These are phyloP conservation scores for Cynanchum wilfordii DNA, from an alignment of 257 asterid genomes.

Conservation along the genomic window DNA sequence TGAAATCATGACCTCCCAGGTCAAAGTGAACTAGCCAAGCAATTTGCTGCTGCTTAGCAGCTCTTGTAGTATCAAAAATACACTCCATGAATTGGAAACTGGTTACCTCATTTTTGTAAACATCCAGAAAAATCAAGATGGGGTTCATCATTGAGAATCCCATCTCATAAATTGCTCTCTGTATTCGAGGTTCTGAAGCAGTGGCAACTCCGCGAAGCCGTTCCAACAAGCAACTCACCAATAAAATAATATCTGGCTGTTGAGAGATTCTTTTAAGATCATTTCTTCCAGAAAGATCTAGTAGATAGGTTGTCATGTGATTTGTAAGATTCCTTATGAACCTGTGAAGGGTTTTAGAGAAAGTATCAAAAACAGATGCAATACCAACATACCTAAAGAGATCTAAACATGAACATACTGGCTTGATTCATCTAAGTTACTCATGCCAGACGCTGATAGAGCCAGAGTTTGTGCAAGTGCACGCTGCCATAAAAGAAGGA, in stretches of 20 bases:
- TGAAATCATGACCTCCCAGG: not conserved
- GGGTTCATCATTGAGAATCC: slow-evolving; percentile 75
- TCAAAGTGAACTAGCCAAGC: not conserved
- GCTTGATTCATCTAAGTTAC: slow-evolving; percentile 47
- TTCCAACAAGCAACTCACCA: slow-evolving; percentile 88
- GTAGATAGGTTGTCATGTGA: slow-evolving; percentile 65
- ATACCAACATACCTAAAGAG: slow-evolving; percentile 20
- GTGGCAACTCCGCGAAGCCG: slow-evolving; percentile 97
- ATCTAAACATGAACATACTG: slow-evolving; percentile 47
- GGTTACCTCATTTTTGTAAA: slow-evolving; percentile 80
- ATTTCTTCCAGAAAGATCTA: slow-evolving; percentile 62
- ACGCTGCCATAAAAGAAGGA: slow-evolving; percentile 52
- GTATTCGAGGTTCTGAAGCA: slow-evolving; percentile 86
- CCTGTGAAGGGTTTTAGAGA: slow-evolving; percentile 35
- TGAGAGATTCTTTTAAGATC: slow-evolving; percentile 71
- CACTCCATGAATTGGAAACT: slow-evolving; percentile 15
- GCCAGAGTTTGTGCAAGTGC: slow-evolving; percentile 86
- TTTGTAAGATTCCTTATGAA: slow-evolving; percentile 59
- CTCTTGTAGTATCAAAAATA: slow-evolving; percentile 7
- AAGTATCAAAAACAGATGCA: slow-evolving; percentile 17
- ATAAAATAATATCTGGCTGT: slow-evolving; percentile 79
- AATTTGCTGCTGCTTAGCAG: not conserved
- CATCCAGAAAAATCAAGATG: slow-evolving; percentile 64
- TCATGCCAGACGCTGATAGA: slow-evolving; percentile 72
- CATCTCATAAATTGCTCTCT: slow-evolving; percentile 81